A percentile compares a stretch with the other conserved stretches of the same genome.
Conservation (phyloP, 495 filamentous ascomycete genomes). For the Xylaria intraflava region DNA sequence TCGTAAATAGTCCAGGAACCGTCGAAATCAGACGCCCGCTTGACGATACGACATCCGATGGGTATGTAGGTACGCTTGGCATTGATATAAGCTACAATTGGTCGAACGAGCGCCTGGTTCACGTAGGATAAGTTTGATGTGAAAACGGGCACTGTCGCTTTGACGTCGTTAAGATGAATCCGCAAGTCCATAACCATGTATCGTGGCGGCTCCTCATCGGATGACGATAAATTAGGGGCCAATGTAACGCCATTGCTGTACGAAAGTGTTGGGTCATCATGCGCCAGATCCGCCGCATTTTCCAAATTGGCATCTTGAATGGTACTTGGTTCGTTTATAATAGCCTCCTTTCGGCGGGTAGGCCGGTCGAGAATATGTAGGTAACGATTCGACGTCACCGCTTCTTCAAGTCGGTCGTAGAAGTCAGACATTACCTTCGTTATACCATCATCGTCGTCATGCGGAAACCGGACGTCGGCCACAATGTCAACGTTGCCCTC, state of each 20-base stretch:
- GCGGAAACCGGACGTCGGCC: slow-evolving; percentile 87
- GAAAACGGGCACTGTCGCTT: slow-evolving; percentile 86
- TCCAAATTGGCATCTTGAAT: slow-evolving; percentile 7
- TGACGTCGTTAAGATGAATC: slow-evolving; percentile 85
- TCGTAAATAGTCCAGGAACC: slow-evolving; percentile 94
- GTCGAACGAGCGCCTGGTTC: slow-evolving; percentile 88
- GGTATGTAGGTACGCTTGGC: slow-evolving; percentile 88
- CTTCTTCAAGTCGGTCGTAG: slow-evolving; percentile 89
- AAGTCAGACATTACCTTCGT: slow-evolving; percentile 90
- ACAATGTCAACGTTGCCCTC: slow-evolving; percentile 95
- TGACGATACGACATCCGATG: slow-evolving; percentile 88
- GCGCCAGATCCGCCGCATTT: background rate
- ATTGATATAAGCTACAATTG: slow-evolving; percentile 99
- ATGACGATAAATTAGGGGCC: background rate
- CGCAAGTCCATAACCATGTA: slow-evolving; percentile 85
- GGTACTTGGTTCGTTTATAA: slow-evolving; percentile 21
- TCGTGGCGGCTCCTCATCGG: slow-evolving; percentile 48
- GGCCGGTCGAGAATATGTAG: slow-evolving; percentile 39
- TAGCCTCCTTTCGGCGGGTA: slow-evolving; percentile 18
- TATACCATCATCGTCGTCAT: slow-evolving; percentile 77
- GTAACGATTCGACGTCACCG: slow-evolving; percentile 68
- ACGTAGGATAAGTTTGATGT: slow-evolving; percentile 84
- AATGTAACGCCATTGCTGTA: slow-evolving; percentile 1
- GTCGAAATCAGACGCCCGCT: slow-evolving; percentile 80
- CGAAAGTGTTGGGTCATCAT: slow-evolving; percentile 6